Base-by-base conservation (phyloP, 208 protist genomes). In the Crithidia acanthocephali region DNA sequence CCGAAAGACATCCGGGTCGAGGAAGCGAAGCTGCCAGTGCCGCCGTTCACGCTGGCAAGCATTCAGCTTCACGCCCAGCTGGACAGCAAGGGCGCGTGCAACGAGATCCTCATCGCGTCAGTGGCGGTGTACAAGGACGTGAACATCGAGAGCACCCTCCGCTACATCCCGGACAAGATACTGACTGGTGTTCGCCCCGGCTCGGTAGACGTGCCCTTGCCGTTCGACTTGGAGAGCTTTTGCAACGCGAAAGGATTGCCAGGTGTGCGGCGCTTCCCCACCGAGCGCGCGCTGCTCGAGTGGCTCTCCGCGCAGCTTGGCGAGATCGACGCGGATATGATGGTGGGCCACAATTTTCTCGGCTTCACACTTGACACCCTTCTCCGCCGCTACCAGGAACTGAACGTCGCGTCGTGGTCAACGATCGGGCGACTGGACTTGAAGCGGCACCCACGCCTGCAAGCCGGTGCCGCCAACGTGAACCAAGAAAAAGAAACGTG, bases 321-420 rank as follows among this genome's bases (percentile, higher is more conserved):
- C 2, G 62, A 67, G n/a, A 74, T 97, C 32, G 98, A 99, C 76
- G 95, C 98, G 3, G 98, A 99, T 68, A 81, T 99, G 22, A 63
- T 99, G 35, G 79, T 98, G 16, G 98, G 97, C n/a, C 97, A 99
- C 91, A 99, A 99, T 78, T 97, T 99, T 73, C 74, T 98, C n/a
- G 88, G 88, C 10, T 99, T 97, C 68, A 98, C 98, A n/a, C 74
- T 99, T 1, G 96, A 98, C 66, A 91, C 98, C 23, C 79, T 99
- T 8, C 85, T 99, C 25, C 96, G 98, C 32, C 88, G 98, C 32
- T 97, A 95, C 74, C 80, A 98, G 51, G 90, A 93, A 37, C 71
- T 93, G 33, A 94, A 93, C 50, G 85, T 98, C 8, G 58, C 68
- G 13, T 51, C 83, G 6, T 99, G 98, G 98, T 98, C 93, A 18